Conservation (phyloP, 1,139 yeast species). For the Yamadazyma dushanensis region DNA sequence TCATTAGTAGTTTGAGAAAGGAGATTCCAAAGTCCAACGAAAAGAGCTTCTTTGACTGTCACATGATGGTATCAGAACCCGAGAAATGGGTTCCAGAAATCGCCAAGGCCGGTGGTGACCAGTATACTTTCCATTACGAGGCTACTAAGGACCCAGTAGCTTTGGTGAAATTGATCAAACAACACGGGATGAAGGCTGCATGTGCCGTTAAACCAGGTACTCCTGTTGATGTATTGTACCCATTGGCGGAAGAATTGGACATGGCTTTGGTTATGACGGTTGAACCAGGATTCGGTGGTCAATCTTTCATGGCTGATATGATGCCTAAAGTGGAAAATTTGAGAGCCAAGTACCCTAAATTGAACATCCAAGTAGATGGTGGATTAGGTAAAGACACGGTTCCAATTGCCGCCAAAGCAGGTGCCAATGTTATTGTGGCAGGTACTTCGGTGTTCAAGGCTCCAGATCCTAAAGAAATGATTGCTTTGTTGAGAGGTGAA, state of each 20-base stretch:
- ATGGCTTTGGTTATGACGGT: slow-evolving; percentile 98
- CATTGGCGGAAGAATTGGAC: slow-evolving; percentile 75
- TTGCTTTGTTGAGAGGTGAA: slow-evolving; percentile 60
- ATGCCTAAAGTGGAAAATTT: slow-evolving; percentile 89
- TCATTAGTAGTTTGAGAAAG: slow-evolving; percentile 75
- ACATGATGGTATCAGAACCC: slow-evolving; percentile 97
- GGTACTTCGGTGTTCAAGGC: slow-evolving; percentile 95
- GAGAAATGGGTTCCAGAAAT: slow-evolving; percentile 93
- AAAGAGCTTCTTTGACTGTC: slow-evolving; percentile 88
- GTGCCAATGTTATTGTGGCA: slow-evolving; percentile 97
- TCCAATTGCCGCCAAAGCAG: slow-evolving; percentile 84
- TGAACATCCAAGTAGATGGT: slow-evolving; percentile 95
- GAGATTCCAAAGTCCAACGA: slow-evolving; percentile 60
- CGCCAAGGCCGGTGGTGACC: slow-evolving; percentile 95
- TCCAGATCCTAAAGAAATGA: slow-evolving; percentile 70
- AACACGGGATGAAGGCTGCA: slow-evolving; percentile 88
- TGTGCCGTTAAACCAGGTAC: slow-evolving; percentile 96
- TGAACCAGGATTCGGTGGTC: slow-evolving; percentile 99
- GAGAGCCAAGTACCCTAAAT: slow-evolving; percentile 69
- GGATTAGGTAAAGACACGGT: slow-evolving; percentile 88
- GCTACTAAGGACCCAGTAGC: slow-evolving; percentile 80
- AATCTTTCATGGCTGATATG: slow-evolving; percentile 91
- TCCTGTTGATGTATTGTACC: slow-evolving; percentile 78
- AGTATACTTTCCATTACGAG: slow-evolving; percentile 94
- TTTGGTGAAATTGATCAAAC: slow-evolving; percentile 73